These are phyloP conservation scores for Aspergillus ellipticus DNA, from an alignment of 495 filamentous ascomycete species.

Conservation along the genomic window DNA sequence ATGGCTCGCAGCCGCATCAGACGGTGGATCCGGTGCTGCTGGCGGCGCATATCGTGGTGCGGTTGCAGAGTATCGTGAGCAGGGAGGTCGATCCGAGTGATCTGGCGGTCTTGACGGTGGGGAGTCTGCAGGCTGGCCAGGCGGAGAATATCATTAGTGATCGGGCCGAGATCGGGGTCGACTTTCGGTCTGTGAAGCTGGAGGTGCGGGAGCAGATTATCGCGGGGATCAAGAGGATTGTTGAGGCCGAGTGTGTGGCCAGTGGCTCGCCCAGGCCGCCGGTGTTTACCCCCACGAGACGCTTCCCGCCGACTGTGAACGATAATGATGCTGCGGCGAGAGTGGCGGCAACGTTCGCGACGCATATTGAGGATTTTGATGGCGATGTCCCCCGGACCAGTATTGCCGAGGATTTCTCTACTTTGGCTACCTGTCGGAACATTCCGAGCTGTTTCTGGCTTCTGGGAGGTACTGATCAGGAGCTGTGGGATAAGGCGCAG, in stretches of 20 bases:
- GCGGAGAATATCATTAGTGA: conserved; percentile 53
- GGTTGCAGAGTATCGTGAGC: conserved; percentile 50
- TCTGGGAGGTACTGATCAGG: conserved; percentile 40
- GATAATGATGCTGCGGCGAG: conserved; percentile 24
- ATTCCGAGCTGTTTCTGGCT: conserved; percentile 47
- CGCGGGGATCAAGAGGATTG: conserved; percentile 41
- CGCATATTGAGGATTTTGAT: conserved; percentile 43
- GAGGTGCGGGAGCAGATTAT: conserved; percentile 38
- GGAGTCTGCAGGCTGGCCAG: conserved; percentile 47
- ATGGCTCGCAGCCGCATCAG: conserved; percentile 49
- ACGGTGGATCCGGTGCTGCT: conserved; percentile 50
- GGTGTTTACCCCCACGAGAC: conserved; percentile 37
- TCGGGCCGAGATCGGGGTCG: conserved; percentile 42
- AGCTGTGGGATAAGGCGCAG: conserved; percentile 41
- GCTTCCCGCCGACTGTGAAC: conserved; percentile 45
- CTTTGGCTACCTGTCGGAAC: conserved; percentile 32
- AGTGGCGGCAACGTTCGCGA: conserved; percentile 32
- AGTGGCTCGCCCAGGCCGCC: conserved; percentile 45
- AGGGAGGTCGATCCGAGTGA: conserved; percentile 48
- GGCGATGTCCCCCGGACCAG: conserved; percentile 30
- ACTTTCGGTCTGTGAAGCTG: conserved; percentile 42
- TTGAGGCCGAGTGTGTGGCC: conserved; percentile 48
- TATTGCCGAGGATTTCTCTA: conserved; percentile 46
- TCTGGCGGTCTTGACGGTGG: conserved; percentile 49
- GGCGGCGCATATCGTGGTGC: conserved; percentile 44